A percentile compares a stretch with the other conserved stretches of the same genome.
Evolutionary conservation across 1,139 yeast genomes (phyloP).

Genomic region (Taphrina pruni): DNA sequence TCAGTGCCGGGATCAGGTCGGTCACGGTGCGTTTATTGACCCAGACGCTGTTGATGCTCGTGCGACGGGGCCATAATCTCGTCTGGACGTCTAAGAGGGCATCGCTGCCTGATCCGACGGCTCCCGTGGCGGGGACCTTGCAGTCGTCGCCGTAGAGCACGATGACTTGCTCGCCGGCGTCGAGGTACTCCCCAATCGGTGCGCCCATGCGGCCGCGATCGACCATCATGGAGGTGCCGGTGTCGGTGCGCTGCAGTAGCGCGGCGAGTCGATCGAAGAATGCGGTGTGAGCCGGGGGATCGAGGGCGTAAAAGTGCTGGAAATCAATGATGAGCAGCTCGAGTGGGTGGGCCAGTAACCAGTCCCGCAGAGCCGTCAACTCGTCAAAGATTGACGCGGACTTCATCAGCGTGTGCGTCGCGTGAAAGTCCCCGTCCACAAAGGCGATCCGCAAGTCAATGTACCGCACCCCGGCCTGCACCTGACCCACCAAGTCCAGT

Average conservation of each 20-base stretch:
- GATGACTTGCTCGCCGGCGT: slow-evolving; percentile 3
- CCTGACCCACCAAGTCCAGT: slow-evolving; percentile 2
- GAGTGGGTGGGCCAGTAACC: slow-evolving; percentile 15
- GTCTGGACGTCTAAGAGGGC: slow-evolving; percentile 8
- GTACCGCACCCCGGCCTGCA: slow-evolving; percentile 12
- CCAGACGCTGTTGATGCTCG: slow-evolving; percentile 16
- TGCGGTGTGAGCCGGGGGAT: background rate
- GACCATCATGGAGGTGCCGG: slow-evolving; percentile 7
- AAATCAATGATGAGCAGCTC: slow-evolving; percentile 21
- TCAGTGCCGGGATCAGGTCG: slow-evolving; percentile 14
- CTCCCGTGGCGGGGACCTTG: slow-evolving; percentile 15
- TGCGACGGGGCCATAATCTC: slow-evolving; percentile 7
- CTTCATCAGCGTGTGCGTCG: slow-evolving; percentile 21
- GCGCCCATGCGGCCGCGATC: slow-evolving; percentile 10
- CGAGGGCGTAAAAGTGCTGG: slow-evolving; percentile 29
- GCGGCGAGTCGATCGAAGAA: slow-evolving; percentile 6
- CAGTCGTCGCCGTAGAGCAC: slow-evolving; percentile 28
- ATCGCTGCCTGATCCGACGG: background rate
- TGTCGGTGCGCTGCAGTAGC: background rate
- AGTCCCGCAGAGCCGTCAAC: slow-evolving; percentile 11
- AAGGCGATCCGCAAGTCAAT: slow-evolving; percentile 12
- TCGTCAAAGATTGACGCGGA: slow-evolving; percentile 11
- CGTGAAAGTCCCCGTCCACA: slow-evolving; percentile 10
- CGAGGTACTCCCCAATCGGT: slow-evolving; percentile 14
- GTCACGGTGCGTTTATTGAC: slow-evolving; percentile 9